A percentile compares a stretch with the other conserved stretches of the same genome.
phyloP scores from a whole-genome alignment of 2,329 filamentous ascomycete species.

The Nannizziopsis arthrosporioides region DNA sequence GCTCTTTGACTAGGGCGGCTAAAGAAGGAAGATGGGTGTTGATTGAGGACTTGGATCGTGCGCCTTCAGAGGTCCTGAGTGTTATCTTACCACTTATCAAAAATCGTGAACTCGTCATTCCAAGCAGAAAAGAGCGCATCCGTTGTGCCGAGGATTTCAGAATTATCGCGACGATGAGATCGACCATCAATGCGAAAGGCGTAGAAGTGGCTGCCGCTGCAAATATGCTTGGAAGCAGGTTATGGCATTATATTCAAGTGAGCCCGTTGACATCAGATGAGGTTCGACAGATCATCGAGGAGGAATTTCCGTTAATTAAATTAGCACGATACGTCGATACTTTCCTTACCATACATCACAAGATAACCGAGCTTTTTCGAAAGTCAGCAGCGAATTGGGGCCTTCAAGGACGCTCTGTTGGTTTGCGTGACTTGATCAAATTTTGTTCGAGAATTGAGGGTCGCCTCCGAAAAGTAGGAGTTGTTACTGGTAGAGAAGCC shows the following conservation, averaged over 20 bases:
- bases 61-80: constrained; percentile 88
- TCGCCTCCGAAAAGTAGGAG: constrained; percentile 48
- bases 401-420: constrained; percentile 46
- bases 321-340: constrained; percentile 41
- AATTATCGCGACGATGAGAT: constrained; percentile 83
- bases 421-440: constrained; percentile 72
- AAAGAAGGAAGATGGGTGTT: constrained; percentile 91
- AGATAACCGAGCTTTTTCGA: constrained; percentile 31
- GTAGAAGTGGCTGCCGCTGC: constrained; percentile 57
- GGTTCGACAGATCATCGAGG: constrained; percentile 59
- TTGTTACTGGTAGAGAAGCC: constrained; percentile 55
- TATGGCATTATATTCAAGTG: constrained; percentile 73
- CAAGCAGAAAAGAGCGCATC: constrained; percentile 76
- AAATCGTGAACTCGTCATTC: constrained; percentile 77
- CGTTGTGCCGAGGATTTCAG: constrained; percentile 74
- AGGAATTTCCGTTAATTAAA: constrained; percentile 56
- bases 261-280: constrained; percentile 56
- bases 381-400: constrained; percentile 29
- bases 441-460: constrained; percentile 70
- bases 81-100: constrained; percentile 87
- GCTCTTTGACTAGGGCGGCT: constrained; percentile 86
- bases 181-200: constrained; percentile 52
- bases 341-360: constrained; percentile 47
- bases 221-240: constrained; percentile 65
- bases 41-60: constrained; percentile 91